Conservation (phyloP, 257 asterid species). For the Solanum chmielewskii region DNA sequence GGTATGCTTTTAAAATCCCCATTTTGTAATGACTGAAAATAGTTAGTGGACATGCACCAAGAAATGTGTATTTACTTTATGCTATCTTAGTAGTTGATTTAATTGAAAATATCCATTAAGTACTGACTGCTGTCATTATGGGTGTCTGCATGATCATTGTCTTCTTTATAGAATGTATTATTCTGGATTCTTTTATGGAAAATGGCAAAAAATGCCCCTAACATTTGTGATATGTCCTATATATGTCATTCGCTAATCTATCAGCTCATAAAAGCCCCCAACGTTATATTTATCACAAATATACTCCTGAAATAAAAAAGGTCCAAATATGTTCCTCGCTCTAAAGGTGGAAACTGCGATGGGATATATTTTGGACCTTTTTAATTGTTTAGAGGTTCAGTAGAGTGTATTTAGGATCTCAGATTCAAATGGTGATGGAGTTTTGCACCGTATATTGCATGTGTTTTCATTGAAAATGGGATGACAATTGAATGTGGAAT, state of each 20-base stretch:
- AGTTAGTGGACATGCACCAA: neutral
- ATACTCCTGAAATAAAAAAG: neutral
- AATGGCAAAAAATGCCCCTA: neutral
- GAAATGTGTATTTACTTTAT: neutral
- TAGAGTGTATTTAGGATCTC: too few relatives aligned
- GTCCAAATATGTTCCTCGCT: neutral
- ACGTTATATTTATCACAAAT: neutral
- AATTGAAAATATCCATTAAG: neutral
- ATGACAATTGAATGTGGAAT: too few relatives aligned
- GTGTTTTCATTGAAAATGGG: too few relatives aligned
- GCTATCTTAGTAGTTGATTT: neutral
- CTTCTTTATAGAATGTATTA: neutral
- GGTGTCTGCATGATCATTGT: neutral
- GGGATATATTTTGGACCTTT: neutral
- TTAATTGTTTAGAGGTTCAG: neutral
- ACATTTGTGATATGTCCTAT: neutral
- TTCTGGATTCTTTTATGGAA: neutral
- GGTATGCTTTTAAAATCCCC: constrained; percentile 16
- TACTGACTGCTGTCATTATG: neutral
- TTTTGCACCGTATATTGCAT: too few relatives aligned
- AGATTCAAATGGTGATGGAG: neutral
- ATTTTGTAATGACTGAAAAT: neutral
- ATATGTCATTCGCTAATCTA: neutral
- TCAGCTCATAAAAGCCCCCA: neutral
- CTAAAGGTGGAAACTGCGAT: neutral